A percentile compares a stretch with the other conserved stretches of the same genome.
phyloP scores from a whole-genome alignment of 352 stramenopile genomes.

The Globisporangium recalcitrans region DNA sequence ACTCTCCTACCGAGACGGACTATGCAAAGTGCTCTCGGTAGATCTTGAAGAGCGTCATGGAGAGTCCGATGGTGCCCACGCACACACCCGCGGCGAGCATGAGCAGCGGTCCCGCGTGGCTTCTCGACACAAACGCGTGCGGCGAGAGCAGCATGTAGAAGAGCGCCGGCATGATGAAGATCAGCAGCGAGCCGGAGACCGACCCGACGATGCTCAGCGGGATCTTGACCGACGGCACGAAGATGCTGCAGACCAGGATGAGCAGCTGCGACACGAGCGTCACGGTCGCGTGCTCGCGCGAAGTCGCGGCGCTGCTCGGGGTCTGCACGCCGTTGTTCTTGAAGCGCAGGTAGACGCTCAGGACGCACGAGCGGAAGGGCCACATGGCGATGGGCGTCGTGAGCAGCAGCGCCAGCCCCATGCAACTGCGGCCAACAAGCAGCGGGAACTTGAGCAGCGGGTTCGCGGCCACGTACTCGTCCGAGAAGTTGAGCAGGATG shows the following conservation, averaged over 20 bases:
- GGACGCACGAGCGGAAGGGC: constrained; percentile 70
- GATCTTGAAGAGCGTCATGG: constrained; percentile 45
- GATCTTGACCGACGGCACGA: constrained; percentile 75
- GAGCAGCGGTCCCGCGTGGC: constrained; percentile 45
- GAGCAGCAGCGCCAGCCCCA: constrained; percentile 57
- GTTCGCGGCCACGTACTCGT: constrained; percentile 45
- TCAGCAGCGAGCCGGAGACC: constrained; percentile 61
- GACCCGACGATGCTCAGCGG: constrained; percentile 74
- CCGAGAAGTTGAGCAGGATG: constrained; percentile 74
- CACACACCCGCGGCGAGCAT: constrained; percentile 52
- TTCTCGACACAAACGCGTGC: constrained; percentile 31
- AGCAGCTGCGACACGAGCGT: constrained; percentile 51
- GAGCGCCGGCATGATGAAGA: constrained; percentile 77
- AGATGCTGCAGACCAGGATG: constrained; percentile 67
- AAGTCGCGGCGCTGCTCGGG: constrained; percentile 47
- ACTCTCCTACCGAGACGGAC: neutral
- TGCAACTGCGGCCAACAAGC: constrained; percentile 54
- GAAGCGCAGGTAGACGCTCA: constrained; percentile 60
- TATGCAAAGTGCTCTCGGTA: constrained; percentile 17
- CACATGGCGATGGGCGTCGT: constrained; percentile 71
- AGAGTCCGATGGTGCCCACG: constrained; percentile 39
- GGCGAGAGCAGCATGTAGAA: constrained; percentile 66
- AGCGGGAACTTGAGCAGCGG: constrained; percentile 39
- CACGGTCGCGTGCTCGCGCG: constrained; percentile 35
- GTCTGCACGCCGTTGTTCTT: constrained; percentile 63